These are phyloP conservation scores for Bromus sterilis DNA, from an alignment of 176 grass and related monocot genomes.

Conservation along the genomic window DNA sequence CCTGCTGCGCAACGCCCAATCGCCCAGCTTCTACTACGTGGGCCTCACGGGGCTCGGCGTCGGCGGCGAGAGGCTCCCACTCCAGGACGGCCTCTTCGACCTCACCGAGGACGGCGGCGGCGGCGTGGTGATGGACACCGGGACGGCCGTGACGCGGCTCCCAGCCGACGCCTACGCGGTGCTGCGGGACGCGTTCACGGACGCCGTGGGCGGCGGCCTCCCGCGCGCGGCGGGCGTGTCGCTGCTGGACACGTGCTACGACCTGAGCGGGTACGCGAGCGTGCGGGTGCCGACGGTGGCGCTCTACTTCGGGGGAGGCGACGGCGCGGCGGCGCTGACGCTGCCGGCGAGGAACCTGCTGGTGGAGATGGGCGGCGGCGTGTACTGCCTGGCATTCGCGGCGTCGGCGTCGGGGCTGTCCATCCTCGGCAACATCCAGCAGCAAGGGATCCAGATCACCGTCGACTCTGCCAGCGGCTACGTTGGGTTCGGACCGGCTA, in stretches of 20 bases:
- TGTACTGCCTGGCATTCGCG: slow-evolving; percentile 85
- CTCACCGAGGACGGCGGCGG: slow-evolving; percentile 62
- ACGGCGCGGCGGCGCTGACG: slow-evolving; percentile 52
- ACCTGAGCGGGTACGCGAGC: slow-evolving; percentile 65
- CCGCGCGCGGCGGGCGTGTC: slow-evolving; percentile 45
- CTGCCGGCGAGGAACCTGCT: slow-evolving; percentile 84
- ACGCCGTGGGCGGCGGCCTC: slow-evolving; percentile 24
- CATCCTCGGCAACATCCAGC: slow-evolving; percentile 87
- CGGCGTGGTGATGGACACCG: slow-evolving; percentile 89
- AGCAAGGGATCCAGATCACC: slow-evolving; percentile 84
- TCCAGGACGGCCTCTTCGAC: slow-evolving; percentile 58
- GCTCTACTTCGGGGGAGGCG: slow-evolving; percentile 50
- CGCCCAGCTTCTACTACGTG: slow-evolving; percentile 93
- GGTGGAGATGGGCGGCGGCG: slow-evolving; percentile 56
- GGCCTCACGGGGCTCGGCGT: slow-evolving; percentile 65
- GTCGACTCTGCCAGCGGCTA: slow-evolving; percentile 66
- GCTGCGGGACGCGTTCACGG: slow-evolving; percentile 54
- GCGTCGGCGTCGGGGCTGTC: slow-evolving; percentile 52
- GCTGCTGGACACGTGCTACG: slow-evolving; percentile 93
- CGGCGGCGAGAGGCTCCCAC: slow-evolving; percentile 39
- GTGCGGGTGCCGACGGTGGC: slow-evolving; percentile 90
- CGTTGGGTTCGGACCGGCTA: slow-evolving; percentile 82
- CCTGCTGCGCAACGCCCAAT: slow-evolving; percentile 56
- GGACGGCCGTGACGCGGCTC: slow-evolving; percentile 71
- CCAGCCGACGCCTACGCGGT: slow-evolving; percentile 49